Evolutionary conservation across 148 eudicot species (phyloP).

Genomic region (Persicaria tinctoria): DNA sequence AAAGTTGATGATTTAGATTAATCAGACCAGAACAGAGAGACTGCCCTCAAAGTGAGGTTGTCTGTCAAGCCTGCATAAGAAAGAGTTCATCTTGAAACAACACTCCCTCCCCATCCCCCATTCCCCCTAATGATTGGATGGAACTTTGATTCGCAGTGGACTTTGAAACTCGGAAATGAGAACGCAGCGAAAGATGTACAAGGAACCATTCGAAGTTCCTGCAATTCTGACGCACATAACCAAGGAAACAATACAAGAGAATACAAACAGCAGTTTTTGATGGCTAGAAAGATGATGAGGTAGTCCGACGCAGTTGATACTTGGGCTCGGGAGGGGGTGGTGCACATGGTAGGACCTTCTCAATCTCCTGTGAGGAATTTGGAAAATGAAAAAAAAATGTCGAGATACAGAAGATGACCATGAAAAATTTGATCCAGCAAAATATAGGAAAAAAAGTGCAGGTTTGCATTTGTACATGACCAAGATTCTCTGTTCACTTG

Average conservation of each 20-base stretch:
- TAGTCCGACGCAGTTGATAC: conserved; percentile 8
- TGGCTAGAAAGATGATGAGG: background rate
- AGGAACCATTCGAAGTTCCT: background rate
- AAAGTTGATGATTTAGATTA: too few species aligned
- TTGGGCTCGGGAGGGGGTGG: conserved; percentile 4
- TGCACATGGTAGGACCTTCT: background rate
- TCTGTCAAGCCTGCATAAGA: background rate
- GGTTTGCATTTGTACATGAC: too few species aligned
- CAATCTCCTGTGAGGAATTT: background rate
- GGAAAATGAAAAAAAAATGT: background rate
- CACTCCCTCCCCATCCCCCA: background rate
- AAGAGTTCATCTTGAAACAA: background rate
- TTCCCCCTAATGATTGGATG: too few species aligned
- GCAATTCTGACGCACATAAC: background rate
- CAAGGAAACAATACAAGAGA: background rate
- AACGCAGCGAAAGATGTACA: conserved; percentile 1
- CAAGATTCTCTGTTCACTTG: background rate
- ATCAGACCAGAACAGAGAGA: too few species aligned
- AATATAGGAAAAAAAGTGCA: too few species aligned
- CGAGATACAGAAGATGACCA: background rate
- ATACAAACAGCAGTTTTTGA: background rate
- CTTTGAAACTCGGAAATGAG: background rate
- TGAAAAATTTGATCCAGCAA: background rate
- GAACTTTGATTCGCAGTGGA: background rate
- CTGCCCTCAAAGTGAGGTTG: background rate